Evolutionary conservation across 345 rosid genomes (phyloP), one percentile per base, ranked within the genome.

Genomic region (Corymbia maculata): DNA sequence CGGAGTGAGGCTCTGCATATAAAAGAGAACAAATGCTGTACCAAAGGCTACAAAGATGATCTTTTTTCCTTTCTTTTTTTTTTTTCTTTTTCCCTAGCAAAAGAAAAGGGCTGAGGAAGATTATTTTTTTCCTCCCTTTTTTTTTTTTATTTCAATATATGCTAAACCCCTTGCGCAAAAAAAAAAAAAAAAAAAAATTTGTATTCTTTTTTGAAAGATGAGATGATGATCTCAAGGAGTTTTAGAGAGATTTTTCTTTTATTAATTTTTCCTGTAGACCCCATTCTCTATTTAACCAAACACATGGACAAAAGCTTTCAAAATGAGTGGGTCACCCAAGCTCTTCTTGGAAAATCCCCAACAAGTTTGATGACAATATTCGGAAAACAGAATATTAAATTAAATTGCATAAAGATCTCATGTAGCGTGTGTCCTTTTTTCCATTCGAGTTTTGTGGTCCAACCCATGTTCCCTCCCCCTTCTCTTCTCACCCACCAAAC

Each of bases 261-360:
- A 19, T 14, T 64, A 64, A 64, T n/a, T 87, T 86, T 57, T 86
- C 36, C 45, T 89, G 91, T 89, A 90, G 94, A 88, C 92, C 93
- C 93, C 94, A 88, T 90, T 88, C 92, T 87, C 70, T 93, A 93
- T 92, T 82, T 91, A 93, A 90, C 94, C 95, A 92, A 90, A 92
- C 96, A 93, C 94, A 91, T 89, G 93, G 90, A 88, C 86, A 90
- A 88, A 91, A 89, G 87, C 45, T 88, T 70, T 85, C 66, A 84
- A 88, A 75, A 88, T 59, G 87, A 88, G 93, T 87, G 92, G 92
- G 94, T 92, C 94, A 90, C 44, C 90, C 87, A 64, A 87, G 89
- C 90, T 88, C 93, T 90, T 90, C 91, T 94, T 92, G 91, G 94
- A 93, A 92, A 95, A 93, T 90, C 94, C 93, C 95, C 84, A 93